A percentile compares a stretch with the other conserved stretches of the same genome.
phyloP scores from a whole-genome alignment of 371 early-diverging fungal species.

The Sporodiniella umbellata region DNA sequence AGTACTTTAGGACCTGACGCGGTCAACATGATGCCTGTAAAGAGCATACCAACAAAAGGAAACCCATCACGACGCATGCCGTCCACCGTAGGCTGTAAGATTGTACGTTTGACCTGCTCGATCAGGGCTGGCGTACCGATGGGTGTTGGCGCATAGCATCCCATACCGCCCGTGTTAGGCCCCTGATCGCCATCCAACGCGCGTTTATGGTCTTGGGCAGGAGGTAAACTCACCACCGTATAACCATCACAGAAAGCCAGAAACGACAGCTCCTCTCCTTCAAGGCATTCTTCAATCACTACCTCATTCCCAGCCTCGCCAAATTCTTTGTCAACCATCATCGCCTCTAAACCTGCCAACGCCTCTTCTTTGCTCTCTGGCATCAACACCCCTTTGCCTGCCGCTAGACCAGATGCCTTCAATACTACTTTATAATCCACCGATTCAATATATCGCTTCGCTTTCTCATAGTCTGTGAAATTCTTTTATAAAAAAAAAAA shows the following conservation, averaged over 20 bases:
- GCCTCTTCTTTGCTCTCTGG: slow-evolving; percentile 88
- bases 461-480: slow-evolving; percentile 85
- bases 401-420: slow-evolving; percentile 93
- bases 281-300: slow-evolving; percentile 92
- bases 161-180: slow-evolving; percentile 99
- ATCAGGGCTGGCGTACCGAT: slow-evolving; percentile 79
- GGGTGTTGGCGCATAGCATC: slow-evolving; percentile 95
- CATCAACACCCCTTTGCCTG: slow-evolving; percentile 96
- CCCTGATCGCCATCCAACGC: slow-evolving; percentile 91
- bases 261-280: slow-evolving; percentile 90
- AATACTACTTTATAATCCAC: slow-evolving; percentile 71
- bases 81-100: slow-evolving; percentile 89
- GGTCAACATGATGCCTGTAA: slow-evolving; percentile 96
- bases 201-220: slow-evolving; percentile 98
- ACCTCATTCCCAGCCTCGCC: slow-evolving; percentile 90
- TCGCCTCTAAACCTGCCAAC: slow-evolving; percentile 72
- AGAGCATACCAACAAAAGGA: slow-evolving; percentile 97
- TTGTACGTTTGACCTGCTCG: slow-evolving; percentile 67
- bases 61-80: slow-evolving; percentile 94
- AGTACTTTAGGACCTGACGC: slow-evolving; percentile 86
- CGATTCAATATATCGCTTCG: slow-evolving; percentile 67
- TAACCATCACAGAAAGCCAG: slow-evolving; percentile 96
- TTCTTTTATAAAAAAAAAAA: no score
- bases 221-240: slow-evolving; percentile 83
- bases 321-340: slow-evolving; percentile 90